Conservation (phyloP, 2,329 filamentous ascomycete genomes). For the Xylaria polymorpha region DNA sequence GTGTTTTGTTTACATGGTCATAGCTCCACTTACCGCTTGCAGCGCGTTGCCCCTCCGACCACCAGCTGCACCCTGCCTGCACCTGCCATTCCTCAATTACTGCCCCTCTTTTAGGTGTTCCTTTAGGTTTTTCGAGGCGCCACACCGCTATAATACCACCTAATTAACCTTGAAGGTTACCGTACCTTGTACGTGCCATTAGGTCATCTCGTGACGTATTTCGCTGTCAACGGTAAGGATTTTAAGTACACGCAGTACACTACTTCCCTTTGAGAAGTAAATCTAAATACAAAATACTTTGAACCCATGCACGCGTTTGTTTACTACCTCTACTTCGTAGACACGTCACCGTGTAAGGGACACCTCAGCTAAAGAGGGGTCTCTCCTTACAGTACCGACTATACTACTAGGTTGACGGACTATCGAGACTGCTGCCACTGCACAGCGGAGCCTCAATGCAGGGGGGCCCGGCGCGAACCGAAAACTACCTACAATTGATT, state of each 20-base stretch:
- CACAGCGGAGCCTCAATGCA: conserved; percentile 5
- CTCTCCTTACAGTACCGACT: no score
- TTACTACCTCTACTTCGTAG: neutral
- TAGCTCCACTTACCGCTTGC: conserved; percentile 14
- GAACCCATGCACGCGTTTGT: neutral
- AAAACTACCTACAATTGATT: neutral
- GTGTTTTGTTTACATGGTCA: conserved; percentile 29
- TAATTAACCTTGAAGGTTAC: neutral
- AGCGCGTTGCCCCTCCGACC: conserved; percentile 30
- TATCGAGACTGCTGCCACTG: neutral
- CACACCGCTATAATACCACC: neutral
- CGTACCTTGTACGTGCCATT: no score
- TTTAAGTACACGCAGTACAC: no score
- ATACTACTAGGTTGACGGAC: no score
- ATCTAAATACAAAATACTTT: neutral
- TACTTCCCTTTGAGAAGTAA: no score
- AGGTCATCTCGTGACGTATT: no score
- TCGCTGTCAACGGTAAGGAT: neutral
- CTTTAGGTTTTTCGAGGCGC: neutral
- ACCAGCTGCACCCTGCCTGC: neutral
- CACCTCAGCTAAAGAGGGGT: no score
- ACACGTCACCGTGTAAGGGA: no score
- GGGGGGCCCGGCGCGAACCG: neutral
- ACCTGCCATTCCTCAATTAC: conserved; percentile 10
- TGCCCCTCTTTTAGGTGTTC: conserved; percentile 13